Evolutionary conservation across 75 land plant species (phyloP), one percentile per base, ranked within the genome.

Genomic region (Chamaecyparis obtusa): DNA sequence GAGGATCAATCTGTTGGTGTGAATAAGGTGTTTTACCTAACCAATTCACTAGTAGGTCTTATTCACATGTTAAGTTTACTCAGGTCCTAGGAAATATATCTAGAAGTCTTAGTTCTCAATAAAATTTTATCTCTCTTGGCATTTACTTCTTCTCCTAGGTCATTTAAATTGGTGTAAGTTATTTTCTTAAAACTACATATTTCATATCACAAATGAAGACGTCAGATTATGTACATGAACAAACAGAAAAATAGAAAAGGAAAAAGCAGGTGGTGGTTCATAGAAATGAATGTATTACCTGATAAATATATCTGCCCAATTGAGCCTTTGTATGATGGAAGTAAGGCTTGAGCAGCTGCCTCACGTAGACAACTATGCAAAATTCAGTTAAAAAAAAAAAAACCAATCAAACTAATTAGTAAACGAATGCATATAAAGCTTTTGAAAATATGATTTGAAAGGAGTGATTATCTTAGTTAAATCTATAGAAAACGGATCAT

Each of bases 311-410:
- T 81, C 83, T 81, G 30, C 27, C 15, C 83, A 81, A 81, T 81
- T 43, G 83, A 81, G 15, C 83, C 83, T 81, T 81, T 41, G 41
- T 9, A 46, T 24, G 30, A 81, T 46, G 83, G 51, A 81, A 81
- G 49, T 81, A 44, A 44, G 83, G 83, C 83, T 81, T 81, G 46
- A 46, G 83, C 51, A 46, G 32, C 51, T 81, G 49, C 83, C 46
- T 81, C 83, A 81, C 51, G 83, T 2, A 81, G 51, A 11, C 83
- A 81, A 46, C 83, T 80, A 17, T 80, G 83, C 46, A 44, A 33
- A 80, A 44, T 80, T 44, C 48, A 80, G 49, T n/a, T n/a, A n/a
- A 39, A 39, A 39, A 39, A 39, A 80, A 24, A 3, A 44, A 77
- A 37, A 44, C 48, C 83, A 44, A 21, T 33, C 33, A 2, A 79